Evolutionary conservation across 2,329 filamentous ascomycete genomes (phyloP).

Genomic region (Aspergillus ochraceus): DNA sequence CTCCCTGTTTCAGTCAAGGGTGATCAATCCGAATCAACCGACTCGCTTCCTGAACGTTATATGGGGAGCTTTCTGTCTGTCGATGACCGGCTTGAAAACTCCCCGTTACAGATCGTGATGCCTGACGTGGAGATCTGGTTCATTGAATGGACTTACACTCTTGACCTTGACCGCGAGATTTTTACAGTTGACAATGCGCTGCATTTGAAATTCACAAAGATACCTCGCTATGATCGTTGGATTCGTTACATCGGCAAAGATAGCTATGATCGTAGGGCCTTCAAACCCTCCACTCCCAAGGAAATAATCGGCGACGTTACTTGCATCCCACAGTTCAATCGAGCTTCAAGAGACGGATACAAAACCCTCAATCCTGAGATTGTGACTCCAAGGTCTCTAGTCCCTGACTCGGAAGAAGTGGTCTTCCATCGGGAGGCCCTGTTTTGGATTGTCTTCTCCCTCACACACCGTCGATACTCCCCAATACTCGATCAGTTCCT

Average conservation of each 20-base stretch:
- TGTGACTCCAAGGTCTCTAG: background rate
- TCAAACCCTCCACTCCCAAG: slow-evolving; percentile 5
- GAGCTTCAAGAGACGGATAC: background rate
- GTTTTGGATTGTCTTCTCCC: slow-evolving; percentile 1
- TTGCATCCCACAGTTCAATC: slow-evolving; percentile 8
- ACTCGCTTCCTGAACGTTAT: slow-evolving; percentile 6
- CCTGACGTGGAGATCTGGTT: background rate
- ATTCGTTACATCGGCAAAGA: slow-evolving; percentile 10
- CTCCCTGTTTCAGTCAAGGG: slow-evolving; percentile 9
- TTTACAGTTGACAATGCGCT: slow-evolving; percentile 13
- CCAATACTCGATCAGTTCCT: slow-evolving; percentile 11
- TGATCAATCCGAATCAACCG: background rate
- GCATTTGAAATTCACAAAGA: slow-evolving; percentile 8
- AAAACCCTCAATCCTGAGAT: slow-evolving; percentile 1
- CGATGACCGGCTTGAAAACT: slow-evolving; percentile 12
- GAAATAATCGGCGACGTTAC: slow-evolving; percentile 10
- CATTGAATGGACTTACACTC: slow-evolving; percentile 19
- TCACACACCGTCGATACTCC: background rate
- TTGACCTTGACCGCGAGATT: slow-evolving; percentile 21
- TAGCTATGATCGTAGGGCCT: background rate
- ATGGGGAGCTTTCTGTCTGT: slow-evolving; percentile 13
- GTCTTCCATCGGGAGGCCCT: slow-evolving; percentile 6
- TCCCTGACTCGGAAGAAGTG: background rate
- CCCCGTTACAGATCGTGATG: slow-evolving; percentile 8
- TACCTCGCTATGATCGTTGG: slow-evolving; percentile 13